Conservation (phyloP, 2,329 filamentous ascomycete species). For the Colletotrichum tabaci region DNA sequence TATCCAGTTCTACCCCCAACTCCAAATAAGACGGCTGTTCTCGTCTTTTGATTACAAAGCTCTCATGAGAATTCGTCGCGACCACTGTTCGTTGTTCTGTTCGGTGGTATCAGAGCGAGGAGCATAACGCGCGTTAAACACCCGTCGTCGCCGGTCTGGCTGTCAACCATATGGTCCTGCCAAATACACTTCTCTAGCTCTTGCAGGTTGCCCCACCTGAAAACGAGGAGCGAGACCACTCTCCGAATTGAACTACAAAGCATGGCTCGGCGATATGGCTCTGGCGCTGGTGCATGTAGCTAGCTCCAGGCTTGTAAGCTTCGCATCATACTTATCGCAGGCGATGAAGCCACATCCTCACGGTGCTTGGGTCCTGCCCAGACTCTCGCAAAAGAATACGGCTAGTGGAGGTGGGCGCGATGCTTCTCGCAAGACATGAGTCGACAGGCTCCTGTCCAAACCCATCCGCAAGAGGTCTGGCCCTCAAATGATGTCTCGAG, state of each 20-base stretch:
- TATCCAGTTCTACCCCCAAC: background rate
- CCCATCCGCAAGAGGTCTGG: background rate
- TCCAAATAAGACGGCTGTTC: too few relatives aligned
- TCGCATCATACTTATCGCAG: too few relatives aligned
- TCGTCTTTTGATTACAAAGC: too few relatives aligned
- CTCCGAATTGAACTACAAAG: too few relatives aligned
- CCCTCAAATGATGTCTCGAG: background rate
- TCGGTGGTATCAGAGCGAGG: background rate
- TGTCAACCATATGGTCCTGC: background rate
- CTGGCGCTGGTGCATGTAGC: too few relatives aligned
- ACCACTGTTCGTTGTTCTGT: background rate
- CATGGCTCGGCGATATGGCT: too few relatives aligned
- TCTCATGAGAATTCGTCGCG: background rate
- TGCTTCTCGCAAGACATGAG: background rate
- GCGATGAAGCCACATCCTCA: too few relatives aligned
- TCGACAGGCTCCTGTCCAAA: background rate
- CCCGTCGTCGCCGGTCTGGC: background rate
- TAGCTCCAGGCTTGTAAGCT: too few relatives aligned
- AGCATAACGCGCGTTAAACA: background rate
- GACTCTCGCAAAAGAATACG: background rate
- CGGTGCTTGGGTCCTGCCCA: too few relatives aligned
- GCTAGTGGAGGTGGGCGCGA: background rate
- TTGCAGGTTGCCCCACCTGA: background rate
- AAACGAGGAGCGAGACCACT: too few relatives aligned
- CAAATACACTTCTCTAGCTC: background rate